Conservation (phyloP, 169 alveolate genomes). For the Plasmodium falciparum region DNA sequence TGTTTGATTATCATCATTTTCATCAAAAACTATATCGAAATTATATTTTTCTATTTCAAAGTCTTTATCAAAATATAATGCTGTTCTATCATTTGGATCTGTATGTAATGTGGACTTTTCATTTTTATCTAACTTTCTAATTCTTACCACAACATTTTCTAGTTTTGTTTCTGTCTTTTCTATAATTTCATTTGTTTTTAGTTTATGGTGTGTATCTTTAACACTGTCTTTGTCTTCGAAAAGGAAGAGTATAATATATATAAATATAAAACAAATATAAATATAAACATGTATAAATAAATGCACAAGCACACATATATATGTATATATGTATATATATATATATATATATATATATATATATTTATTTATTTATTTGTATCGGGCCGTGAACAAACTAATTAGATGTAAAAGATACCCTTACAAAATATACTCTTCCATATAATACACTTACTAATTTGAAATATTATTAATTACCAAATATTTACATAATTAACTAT, state of each 20-base stretch:
- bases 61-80: slow-evolving; percentile 47
- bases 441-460: too few species aligned
- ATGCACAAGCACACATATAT: neutral
- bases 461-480: too few species aligned
- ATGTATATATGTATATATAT: neutral
- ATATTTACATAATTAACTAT: too few species aligned
- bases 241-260: neutral
- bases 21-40: slow-evolving; percentile 52
- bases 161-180: slow-evolving; percentile 9
- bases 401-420: too few species aligned
- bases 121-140: slow-evolving; percentile 36
- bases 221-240: slow-evolving; percentile 5
- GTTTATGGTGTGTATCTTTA: neutral
- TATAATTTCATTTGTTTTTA: neutral
- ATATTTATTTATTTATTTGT: too few species aligned
- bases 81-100: slow-evolving; percentile 55
- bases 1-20: slow-evolving; percentile 35
- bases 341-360: neutral
- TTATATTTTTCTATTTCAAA: slow-evolving; percentile 52
- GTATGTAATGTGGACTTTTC: slow-evolving; percentile 50
- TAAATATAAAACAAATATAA: neutral
- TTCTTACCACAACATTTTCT: slow-evolving; percentile 57
- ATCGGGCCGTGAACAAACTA: too few species aligned
- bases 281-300: neutral
- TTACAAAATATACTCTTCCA: too few species aligned